Evolutionary conservation across 2,329 filamentous ascomycete species (phyloP).

Genomic region (Tolypocladium amazonense): DNA sequence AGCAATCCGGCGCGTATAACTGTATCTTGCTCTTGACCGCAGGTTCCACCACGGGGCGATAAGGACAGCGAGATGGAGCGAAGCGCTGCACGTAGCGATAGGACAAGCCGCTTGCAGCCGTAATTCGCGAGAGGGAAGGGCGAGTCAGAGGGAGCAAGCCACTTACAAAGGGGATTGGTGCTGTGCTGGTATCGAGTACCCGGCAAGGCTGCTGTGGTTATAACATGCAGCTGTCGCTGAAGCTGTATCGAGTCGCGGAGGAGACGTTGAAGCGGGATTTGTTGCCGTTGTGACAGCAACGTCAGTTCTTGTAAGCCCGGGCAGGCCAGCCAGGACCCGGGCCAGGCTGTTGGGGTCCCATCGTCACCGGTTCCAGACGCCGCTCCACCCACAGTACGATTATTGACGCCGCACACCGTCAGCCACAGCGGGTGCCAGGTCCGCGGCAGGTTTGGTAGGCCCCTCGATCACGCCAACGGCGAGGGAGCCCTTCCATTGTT

Average conservation of each 20-base stretch:
- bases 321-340: background rate
- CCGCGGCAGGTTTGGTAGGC: background rate
- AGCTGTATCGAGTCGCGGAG: background rate
- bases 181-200: slow-evolving; percentile 1
- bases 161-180: slow-evolving; percentile 1
- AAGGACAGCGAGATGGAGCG: background rate
- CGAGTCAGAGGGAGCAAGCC: background rate
- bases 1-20: background rate
- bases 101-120: background rate
- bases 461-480: background rate
- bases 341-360: background rate
- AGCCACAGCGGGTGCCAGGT: background rate
- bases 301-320: slow-evolving; percentile 4
- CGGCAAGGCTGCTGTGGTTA: background rate
- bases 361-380: background rate
- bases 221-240: background rate
- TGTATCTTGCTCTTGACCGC: background rate
- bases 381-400: slow-evolving; percentile 6
- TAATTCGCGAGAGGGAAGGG: background rate
- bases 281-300: slow-evolving; percentile 1
- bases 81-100: background rate
- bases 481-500: background rate
- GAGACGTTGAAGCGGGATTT: background rate
- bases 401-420: background rate
- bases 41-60: background rate